Percentiles rank a stretch among this genome's conserved stretches.
These are phyloP conservation scores for Symmetrospora coprosmae DNA, from an alignment of 768 basidiomycete species.

Conservation along the genomic window DNA sequence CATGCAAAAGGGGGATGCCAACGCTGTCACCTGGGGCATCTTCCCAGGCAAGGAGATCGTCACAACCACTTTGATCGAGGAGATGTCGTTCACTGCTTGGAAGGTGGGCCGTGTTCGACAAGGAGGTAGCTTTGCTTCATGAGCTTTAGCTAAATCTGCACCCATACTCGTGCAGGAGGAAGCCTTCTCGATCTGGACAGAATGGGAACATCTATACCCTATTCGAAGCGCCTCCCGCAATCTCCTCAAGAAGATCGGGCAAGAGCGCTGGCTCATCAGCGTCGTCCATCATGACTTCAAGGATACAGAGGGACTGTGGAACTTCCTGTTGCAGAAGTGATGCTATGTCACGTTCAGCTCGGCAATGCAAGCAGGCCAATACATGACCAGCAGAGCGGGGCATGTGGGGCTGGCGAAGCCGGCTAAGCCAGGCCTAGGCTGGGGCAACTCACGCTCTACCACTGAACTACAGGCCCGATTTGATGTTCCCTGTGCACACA, in stretches of 20 bases:
- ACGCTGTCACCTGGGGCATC: constrained; percentile 97
- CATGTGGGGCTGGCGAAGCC: not conserved
- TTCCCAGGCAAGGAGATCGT: constrained; percentile 93
- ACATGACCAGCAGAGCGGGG: not conserved
- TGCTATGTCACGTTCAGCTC: no score
- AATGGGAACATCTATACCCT: constrained; percentile 80
- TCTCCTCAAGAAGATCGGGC: constrained; percentile 56
- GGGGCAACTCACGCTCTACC: not conserved
- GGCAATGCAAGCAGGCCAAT: no score
- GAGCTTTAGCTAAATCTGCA: not conserved
- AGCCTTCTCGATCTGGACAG: constrained; percentile 86
- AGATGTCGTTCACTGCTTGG: constrained; percentile 87
- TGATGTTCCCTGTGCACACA: no score
- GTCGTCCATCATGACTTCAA: constrained; percentile 89
- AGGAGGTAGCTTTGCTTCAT: constrained; percentile 26
- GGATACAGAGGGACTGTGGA: constrained; percentile 62
- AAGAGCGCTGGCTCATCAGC: constrained; percentile 75
- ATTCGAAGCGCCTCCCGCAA: constrained; percentile 57
- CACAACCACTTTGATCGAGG: constrained; percentile 92
- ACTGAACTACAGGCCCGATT: constrained; percentile 1
- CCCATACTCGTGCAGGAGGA: constrained; percentile 54
- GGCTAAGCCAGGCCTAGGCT: no score
- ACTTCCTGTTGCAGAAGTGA: constrained; percentile 62
- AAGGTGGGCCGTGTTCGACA: no score
- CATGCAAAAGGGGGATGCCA: constrained; percentile 60